Evolutionary conservation across 2,329 filamentous ascomycete genomes (phyloP), one percentile per base, ranked within the genome.

Genomic region (Byssochlamys sp.): DNA sequence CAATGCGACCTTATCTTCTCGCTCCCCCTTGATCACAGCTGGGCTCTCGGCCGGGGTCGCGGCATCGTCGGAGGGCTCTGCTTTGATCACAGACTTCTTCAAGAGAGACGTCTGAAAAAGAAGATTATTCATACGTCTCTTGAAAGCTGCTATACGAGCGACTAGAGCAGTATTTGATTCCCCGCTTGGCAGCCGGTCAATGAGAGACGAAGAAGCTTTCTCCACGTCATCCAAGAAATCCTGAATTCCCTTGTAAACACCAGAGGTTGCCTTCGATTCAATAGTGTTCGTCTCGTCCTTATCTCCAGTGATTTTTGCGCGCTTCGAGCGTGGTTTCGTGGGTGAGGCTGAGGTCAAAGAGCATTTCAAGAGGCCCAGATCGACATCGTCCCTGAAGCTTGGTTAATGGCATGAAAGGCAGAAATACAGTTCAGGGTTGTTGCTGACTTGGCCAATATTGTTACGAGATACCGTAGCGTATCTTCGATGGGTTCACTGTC

Each of bases 1-100:
- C 58, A 96, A 77, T 4, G 92, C 86, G 14, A 84, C 76, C 60
- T 78, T 80, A 57, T 81, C 73, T 62, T 81, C 71, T 62, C 77
- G 67, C 53, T 73, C 72, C 48, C 75, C 76, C 54, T 76, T 73
- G n/a, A 65, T 63, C 19, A 62, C 59, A 14, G 69, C 61, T 10
- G 75, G 72, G 9, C 73, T 65, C 35, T 72, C 69, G 11, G 67
- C 65, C 35, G 73, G 66, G n/a, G 66, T 67, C 39, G 73, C 72
- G 25, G 64, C 62, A 61, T 69, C 71, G 62, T 69, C 73, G 57
- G 65, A 66, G 54, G 61, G 62, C 65, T 68, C 73, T 24, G 66
- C 67, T 63, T 62, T 76, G 60, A 66, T 66, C 54, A 63, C 67
- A 60, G 59, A 67, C 67, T 57, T 74, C 63, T 61, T 73, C 66